Evolutionary conservation across 768 basidiomycete species (phyloP).

Genomic region (Psilocybe subaeruginosa): DNA sequence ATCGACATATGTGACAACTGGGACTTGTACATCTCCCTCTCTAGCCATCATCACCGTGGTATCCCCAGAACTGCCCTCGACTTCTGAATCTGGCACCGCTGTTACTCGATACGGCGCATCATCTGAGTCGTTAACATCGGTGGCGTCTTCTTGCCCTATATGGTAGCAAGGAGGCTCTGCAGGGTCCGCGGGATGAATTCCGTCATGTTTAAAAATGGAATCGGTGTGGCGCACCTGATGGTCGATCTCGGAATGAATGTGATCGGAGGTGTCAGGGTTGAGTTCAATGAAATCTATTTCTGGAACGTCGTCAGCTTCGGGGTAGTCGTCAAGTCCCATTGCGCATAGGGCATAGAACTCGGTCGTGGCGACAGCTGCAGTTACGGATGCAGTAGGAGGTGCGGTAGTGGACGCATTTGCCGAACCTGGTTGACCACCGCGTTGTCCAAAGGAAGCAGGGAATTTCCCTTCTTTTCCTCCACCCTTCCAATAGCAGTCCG

Average conservation of each 20-base stretch:
- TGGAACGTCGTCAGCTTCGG: too few species aligned
- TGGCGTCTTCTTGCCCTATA: too few species aligned
- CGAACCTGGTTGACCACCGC: not conserved
- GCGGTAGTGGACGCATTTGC: not conserved
- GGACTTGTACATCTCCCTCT: not conserved
- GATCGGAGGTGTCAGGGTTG: too few species aligned
- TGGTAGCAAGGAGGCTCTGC: too few species aligned
- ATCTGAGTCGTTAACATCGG: too few species aligned
- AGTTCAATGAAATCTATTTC: too few species aligned
- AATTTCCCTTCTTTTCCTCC: conserved; percentile 41
- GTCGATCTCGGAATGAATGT: too few species aligned
- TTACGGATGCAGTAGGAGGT: not conserved
- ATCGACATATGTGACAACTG: conserved; percentile 8
- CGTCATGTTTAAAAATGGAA: too few species aligned
- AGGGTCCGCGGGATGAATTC: too few species aligned
- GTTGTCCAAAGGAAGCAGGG: conserved; percentile 21
- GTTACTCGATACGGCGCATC: conserved; percentile 10
- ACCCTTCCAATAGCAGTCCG: conserved; percentile 34
- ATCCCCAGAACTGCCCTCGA: conserved; percentile 7
- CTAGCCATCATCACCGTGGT: not conserved
- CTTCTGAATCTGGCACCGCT: not conserved
- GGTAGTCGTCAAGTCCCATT: too few species aligned
- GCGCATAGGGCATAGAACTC: too few species aligned
- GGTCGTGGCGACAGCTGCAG: not conserved
- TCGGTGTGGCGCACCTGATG: too few species aligned